Evolutionary conservation across 768 basidiomycete genomes (phyloP), one percentile per base, ranked within the genome.

Genomic region (Suillus alpinus): DNA sequence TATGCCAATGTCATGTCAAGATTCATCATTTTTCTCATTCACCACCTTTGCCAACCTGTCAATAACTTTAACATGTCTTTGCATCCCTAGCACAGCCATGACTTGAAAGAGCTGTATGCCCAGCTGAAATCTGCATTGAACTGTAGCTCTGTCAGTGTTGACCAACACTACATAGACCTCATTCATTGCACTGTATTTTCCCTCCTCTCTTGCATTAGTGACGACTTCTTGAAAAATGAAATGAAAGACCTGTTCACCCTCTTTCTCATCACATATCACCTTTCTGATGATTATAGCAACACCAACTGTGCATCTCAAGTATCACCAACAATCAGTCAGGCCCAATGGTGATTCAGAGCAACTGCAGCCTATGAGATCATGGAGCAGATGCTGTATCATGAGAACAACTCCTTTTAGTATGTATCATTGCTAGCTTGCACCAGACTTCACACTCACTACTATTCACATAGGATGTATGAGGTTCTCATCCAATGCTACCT

Each of bases 251-350:
- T 51, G 1, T 36, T 61, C 39, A 57, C 34, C 0, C 60, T 61
- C 3, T 61, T 57, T 36, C 26, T 61, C 5, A 7, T 61, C 3
- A 29, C 10, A 2, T 57, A 61, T 12, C 60, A 61, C 29, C 55
- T 61, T 0, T 36, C 29, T 0, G 56, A 57, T 16, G 44, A 57
- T 32, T 47, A 44, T 34, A 36, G 60, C 1, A 61, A 61, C 23
- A 57, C 32, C 4, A 56, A 34, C 3, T 9, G 43, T 2, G 31
- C 23, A 10, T 29, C 56, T 29, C 41, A 37, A 6, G 44, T 61
- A 0, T 44, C 60, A 1, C 60, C 60, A 3, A 49, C 41, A 7
- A 57, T 61, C 18, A 41, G 40, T n/a, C 16, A 41, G 18, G 40
- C 40, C 7, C 18, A n/a, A 9, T 41, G 40, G 40, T 41, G 40